phyloP scores from a whole-genome alignment of 805 yeast genomes.

The Saturnispora halmiae region DNA sequence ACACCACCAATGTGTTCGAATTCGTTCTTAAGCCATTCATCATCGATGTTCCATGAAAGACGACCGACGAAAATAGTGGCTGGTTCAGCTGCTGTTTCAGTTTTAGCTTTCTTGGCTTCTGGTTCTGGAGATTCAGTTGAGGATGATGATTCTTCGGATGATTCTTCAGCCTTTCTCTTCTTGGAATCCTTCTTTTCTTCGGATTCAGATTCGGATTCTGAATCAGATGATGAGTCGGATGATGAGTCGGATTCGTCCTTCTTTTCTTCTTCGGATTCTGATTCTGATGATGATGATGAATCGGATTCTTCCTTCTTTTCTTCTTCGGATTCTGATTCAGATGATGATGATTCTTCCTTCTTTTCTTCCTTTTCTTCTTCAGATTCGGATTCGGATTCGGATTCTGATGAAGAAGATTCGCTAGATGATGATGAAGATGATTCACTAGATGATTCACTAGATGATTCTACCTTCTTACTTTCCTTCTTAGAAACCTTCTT shows the following conservation, averaged over 20 bases:
- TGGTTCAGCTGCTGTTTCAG: conserved; percentile 45
- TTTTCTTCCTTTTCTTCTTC: conserved; percentile 13
- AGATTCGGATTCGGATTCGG: conserved; percentile 26
- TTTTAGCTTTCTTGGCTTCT: conserved; percentile 42
- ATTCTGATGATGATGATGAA: conserved; percentile 18
- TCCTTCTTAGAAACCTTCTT: conserved; percentile 20
- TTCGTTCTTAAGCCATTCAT: conserved; percentile 83
- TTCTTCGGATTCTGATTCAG: conserved; percentile 24
- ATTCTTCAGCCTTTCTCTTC: conserved; percentile 10
- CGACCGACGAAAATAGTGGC: conserved; percentile 94
- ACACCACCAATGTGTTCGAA: conserved; percentile 81
- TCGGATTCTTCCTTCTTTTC: conserved; percentile 17
- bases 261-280: conserved; percentile 23
- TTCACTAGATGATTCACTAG: conserved; percentile 20
- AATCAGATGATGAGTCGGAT: conserved; percentile 7
- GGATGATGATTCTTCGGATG: conserved; percentile 18
- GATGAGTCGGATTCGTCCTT: conserved; percentile 26
- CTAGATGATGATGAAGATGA: conserved; percentile 13
- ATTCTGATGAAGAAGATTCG: conserved; percentile 8
- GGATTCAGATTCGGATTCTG: conserved; percentile 12
- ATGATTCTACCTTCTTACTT: conserved; percentile 19
- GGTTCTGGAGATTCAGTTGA: conserved; percentile 27
- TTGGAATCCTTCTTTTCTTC: conserved; percentile 8
- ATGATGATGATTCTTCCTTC: conserved; percentile 16
- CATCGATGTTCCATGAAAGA: conserved; percentile 95